These are phyloP conservation scores for Lentinula detonsa DNA, from an alignment of 768 basidiomycete genomes.

Conservation along the genomic window DNA sequence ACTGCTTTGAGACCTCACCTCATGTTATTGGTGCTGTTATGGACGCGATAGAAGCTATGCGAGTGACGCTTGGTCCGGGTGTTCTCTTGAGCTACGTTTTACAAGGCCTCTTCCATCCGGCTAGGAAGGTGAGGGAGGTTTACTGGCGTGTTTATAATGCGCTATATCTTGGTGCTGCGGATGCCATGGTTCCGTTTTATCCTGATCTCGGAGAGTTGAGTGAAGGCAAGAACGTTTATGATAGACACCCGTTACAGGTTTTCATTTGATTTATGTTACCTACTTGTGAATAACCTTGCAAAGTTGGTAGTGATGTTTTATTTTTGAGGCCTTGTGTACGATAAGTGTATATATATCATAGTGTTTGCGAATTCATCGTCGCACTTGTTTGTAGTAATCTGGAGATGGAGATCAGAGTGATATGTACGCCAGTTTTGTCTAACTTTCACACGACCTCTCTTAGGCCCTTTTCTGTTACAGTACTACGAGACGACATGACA, in stretches of 20 bases:
- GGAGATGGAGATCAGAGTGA: no score
- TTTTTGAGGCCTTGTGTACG: not conserved
- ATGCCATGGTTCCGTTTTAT: slow-evolving; percentile 93
- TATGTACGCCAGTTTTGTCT: no score
- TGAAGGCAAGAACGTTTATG: slow-evolving; percentile 87
- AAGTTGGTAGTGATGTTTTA: not conserved
- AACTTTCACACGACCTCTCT: no score
- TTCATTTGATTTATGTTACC: slow-evolving; percentile 50
- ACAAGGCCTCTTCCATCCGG: slow-evolving; percentile 96
- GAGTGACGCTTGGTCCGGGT: slow-evolving; percentile 92
- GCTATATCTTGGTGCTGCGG: slow-evolving; percentile 83
- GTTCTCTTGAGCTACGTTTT: slow-evolving; percentile 87
- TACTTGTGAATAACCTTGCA: not conserved
- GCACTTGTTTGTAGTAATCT: not conserved
- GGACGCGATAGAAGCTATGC: slow-evolving; percentile 98
- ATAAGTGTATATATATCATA: not conserved
- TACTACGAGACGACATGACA: no score
- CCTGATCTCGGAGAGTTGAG: slow-evolving; percentile 87
- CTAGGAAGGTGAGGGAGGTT: slow-evolving; percentile 94
- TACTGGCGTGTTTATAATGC: slow-evolving; percentile 98
- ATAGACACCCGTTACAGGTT: slow-evolving; percentile 77
- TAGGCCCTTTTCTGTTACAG: no score
- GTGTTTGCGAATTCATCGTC: not conserved
- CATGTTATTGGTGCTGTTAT: slow-evolving; percentile 98
- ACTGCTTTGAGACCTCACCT: slow-evolving; percentile 96